phyloP scores from a whole-genome alignment of 129 eudicot species.

The Calendula officinalis region DNA sequence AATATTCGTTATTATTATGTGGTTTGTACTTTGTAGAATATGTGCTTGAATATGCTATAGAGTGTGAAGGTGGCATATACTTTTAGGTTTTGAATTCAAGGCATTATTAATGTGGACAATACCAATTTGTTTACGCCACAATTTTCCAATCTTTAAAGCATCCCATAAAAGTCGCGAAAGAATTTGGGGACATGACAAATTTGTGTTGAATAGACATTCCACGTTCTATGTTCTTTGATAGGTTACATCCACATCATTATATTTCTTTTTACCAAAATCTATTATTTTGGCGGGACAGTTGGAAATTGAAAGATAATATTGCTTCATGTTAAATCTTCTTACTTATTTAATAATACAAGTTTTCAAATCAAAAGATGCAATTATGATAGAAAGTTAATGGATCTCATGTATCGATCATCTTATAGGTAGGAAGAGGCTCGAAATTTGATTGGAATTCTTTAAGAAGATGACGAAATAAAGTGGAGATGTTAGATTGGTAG shows the following conservation, averaged over 20 bases:
- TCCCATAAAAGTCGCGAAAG: background rate
- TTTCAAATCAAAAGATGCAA: background rate
- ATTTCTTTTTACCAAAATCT: background rate
- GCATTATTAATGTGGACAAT: slow-evolving; percentile 10
- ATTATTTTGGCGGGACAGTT: background rate
- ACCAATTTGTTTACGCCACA: slow-evolving; percentile 30
- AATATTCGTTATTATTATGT: slow-evolving; percentile 19
- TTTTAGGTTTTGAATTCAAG: background rate
- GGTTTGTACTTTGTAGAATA: slow-evolving; percentile 1
- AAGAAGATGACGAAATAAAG: background rate
- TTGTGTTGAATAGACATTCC: slow-evolving; percentile 20
- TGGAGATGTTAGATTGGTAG: background rate
- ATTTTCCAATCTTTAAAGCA: slow-evolving; percentile 1
- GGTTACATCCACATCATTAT: slow-evolving; percentile 13
- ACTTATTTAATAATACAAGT: background rate
- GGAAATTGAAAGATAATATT: background rate
- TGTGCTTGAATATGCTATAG: slow-evolving; percentile 15
- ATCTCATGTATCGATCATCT: no score
- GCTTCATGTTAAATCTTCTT: background rate
- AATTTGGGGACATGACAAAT: slow-evolving; percentile 10
- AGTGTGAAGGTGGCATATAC: slow-evolving; percentile 3
- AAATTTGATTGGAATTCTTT: no score
- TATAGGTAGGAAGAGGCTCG: no score
- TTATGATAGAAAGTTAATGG: no score
- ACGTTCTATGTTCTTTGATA: slow-evolving; percentile 9